A percentile compares a stretch with the other conserved stretches of the same genome.
Evolutionary conservation across 2,329 filamentous ascomycete genomes (phyloP).

Genomic region (Periconia digitata): DNA sequence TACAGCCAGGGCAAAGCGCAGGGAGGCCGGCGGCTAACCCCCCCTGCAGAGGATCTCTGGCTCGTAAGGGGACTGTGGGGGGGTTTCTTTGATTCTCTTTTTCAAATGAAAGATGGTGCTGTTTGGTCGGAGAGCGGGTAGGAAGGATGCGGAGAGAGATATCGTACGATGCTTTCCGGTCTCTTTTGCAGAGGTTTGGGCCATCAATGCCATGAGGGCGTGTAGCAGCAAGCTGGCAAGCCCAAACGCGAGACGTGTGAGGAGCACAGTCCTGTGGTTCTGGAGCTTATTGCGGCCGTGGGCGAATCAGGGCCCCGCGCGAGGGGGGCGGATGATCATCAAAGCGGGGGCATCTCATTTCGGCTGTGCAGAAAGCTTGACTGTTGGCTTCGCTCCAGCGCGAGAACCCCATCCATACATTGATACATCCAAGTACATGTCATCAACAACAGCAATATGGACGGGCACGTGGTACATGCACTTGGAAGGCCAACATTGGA

Average conservation of each 20-base stretch:
- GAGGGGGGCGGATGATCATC: too few species aligned
- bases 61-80: not conserved
- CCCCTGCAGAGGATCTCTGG: not conserved
- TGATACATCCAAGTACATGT: too few species aligned
- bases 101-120: not conserved
- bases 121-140: not conserved
- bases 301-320: not conserved
- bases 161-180: conserved; percentile 21
- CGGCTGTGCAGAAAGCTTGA: conserved; percentile 8
- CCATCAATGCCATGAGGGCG: conserved; percentile 4
- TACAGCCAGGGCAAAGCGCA: too few species aligned
- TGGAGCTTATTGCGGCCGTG: not conserved
- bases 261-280: not conserved
- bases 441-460: too few species aligned
- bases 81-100: not conserved
- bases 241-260: conserved; percentile 19
- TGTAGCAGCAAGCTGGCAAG: conserved; percentile 9
- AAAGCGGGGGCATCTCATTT: conserved; percentile 10
- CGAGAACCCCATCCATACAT: too few species aligned
- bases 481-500: too few species aligned
- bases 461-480: too few species aligned
- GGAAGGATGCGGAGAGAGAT: not conserved
- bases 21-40: not conserved
- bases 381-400: too few species aligned
- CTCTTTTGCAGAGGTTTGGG: conserved; percentile 18